A percentile compares a stretch with the other conserved stretches of the same genome.
These are phyloP conservation scores for Lachnellula occidentalis DNA, from an alignment of 2,329 filamentous ascomycete species.

Conservation along the genomic window DNA sequence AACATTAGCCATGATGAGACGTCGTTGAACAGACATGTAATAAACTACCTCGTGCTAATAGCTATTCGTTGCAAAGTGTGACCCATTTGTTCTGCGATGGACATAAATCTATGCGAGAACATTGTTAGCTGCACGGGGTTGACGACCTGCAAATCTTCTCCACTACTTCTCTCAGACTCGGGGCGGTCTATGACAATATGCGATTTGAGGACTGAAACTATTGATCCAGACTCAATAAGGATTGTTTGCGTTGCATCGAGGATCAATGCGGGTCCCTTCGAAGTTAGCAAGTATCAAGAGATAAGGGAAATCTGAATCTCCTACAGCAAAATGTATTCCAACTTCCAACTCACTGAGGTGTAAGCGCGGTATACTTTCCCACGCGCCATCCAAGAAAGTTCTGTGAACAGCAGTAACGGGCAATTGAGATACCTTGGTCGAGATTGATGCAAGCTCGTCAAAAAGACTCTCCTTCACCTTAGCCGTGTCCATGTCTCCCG, in stretches of 20 bases:
- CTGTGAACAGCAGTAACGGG: no score
- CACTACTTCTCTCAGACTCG: conserved; percentile 25
- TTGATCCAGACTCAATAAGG: conserved; percentile 71
- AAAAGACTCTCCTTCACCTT: neutral
- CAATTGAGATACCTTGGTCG: no score
- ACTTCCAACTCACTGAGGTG: no score
- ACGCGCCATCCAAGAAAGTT: no score
- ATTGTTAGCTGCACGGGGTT: conserved; percentile 66
- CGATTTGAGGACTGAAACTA: conserved; percentile 58
- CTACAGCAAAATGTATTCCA: no score
- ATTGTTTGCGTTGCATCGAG: conserved; percentile 87
- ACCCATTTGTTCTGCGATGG: conserved; percentile 79
- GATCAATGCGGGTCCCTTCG: conserved; percentile 76
- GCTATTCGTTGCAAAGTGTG: conserved; percentile 51
- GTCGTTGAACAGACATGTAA: no score
- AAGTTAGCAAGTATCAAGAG: conserved; percentile 32
- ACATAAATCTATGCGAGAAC: conserved; percentile 77
- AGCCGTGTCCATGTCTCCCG: conserved; percentile 44
- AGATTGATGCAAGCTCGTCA: neutral
- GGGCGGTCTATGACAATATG: conserved; percentile 73
- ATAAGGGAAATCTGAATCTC: no score
- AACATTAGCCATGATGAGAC: conserved; percentile 58
- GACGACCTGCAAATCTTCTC: conserved; percentile 45
- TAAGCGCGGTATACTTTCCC: no score
- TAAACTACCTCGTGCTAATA: no score